Conservation (phyloP, 2,329 filamentous ascomycete genomes). For the Hymenoscyphus scutula region DNA sequence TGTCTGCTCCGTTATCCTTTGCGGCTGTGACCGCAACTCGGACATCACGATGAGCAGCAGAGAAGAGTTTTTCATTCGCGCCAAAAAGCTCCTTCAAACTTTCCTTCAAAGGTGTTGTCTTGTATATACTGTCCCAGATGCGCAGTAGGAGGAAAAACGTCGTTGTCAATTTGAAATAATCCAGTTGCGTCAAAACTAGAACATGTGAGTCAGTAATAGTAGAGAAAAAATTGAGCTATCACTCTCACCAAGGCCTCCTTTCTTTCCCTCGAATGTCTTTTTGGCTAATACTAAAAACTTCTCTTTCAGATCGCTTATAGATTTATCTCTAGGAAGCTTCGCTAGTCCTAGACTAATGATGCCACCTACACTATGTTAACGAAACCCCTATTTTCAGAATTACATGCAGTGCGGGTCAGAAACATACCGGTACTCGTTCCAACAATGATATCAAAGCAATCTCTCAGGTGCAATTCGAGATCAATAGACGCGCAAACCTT, state of each 20-base stretch:
- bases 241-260: constrained; percentile 3
- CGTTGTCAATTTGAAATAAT: constrained; percentile 14
- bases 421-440: constrained; percentile 12
- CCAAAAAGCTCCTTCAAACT: constrained; percentile 12
- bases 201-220: not conserved
- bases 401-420: not conserved
- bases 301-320: constrained; percentile 8
- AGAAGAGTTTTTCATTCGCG: constrained; percentile 12
- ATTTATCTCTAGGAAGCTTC: not conserved
- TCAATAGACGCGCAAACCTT: constrained; percentile 6
- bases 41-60: constrained; percentile 4
- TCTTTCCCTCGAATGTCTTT: constrained; percentile 8
- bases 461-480: constrained; percentile 9
- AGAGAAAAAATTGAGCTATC: not conserved
- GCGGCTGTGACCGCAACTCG: constrained; percentile 17
- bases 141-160: constrained; percentile 12
- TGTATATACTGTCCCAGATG: constrained; percentile 15
- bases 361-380: not conserved
- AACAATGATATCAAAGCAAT: constrained; percentile 14
- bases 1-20: constrained; percentile 13
- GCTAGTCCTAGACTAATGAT: not conserved
- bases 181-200: constrained; percentile 1
- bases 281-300: constrained; percentile 10
- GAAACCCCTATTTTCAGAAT: not conserved
- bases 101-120: constrained; percentile 10